Base-by-base conservation (phyloP, 148 eudicot species). In the Arctostaphylos glauca region DNA sequence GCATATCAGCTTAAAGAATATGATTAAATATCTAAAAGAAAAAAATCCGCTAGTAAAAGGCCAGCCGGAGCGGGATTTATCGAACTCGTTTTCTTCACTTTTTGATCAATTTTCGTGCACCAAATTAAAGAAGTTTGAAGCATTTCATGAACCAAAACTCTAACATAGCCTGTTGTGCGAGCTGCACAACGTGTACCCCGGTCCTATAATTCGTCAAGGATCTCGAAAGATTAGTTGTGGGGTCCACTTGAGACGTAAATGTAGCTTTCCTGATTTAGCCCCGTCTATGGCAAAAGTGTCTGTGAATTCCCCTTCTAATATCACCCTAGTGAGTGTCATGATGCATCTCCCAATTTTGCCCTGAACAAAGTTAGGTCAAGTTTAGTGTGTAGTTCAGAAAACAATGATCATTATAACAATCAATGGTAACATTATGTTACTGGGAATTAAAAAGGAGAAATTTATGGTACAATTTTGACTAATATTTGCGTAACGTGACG, bases 301-400 rank as follows among this genome's bases (percentile, higher is more conserved):
- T 31, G 84, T 85, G 80, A 90, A 88, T 87, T 92, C 98, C 15
- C 90, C 93, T 84, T 94, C 98, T 85, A 92, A 54, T 84, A 94
- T 91, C 31, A 88, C 94, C 79, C 89, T 86, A 0, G 93, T 91
- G 85, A 94, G 84, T 53, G 98, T 94, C 91, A 94, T 55, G 67
- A 89, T 90, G 90, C 93, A 91, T 82, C 91, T 89, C 59, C 98
- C 95, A 89, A 94, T 89, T 79, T 92, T 90, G 21, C 92, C 98
- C 98, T 94, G 89, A 76, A 50, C 19, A 80, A 67, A 54, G 64
- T 0, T 18, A 38, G 80, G 31, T 15, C 41, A 76, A 76, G 79
- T 75, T 50, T 18, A 31, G 38, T 31, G 77, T 44, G 12, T 7
- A 50, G n/a, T 70, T 43, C 1, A 43, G 6, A 43, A 43, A 38